Conservation (phyloP, 2,329 filamentous ascomycete species). For the Colletotrichum ledebouriae region DNA sequence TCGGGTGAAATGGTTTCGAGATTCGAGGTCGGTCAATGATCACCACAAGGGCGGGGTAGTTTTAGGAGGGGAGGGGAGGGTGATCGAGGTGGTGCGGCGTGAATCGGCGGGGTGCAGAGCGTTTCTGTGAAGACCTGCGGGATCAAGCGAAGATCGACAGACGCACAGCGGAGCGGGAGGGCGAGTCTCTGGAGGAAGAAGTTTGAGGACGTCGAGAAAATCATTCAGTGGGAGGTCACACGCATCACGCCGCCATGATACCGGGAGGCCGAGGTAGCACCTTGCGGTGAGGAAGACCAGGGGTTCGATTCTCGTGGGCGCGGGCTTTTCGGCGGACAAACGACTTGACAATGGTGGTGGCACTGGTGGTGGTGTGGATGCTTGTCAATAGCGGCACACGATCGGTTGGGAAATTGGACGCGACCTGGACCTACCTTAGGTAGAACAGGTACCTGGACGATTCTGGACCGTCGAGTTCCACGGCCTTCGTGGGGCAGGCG, state of each 20-base stretch:
- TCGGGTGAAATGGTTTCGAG: constrained; percentile 1
- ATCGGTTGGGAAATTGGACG: constrained; percentile 32
- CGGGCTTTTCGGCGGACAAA: too few relatives aligned
- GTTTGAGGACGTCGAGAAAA: neutral
- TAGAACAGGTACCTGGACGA: constrained; percentile 9
- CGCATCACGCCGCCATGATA: constrained; percentile 19
- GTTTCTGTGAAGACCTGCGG: constrained; percentile 4
- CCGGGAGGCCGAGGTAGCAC: too few relatives aligned
- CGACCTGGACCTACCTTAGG: constrained; percentile 1
- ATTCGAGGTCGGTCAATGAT: constrained; percentile 15
- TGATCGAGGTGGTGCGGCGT: constrained; percentile 32
- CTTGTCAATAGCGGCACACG: constrained; percentile 21
- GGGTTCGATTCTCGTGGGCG: too few relatives aligned
- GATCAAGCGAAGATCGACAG: too few relatives aligned
- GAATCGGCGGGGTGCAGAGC: constrained; percentile 14
- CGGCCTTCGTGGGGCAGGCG: constrained; percentile 1
- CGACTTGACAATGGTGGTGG: too few relatives aligned
- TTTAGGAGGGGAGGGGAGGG: neutral
- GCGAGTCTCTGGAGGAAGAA: neutral
- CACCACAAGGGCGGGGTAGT: constrained; percentile 24
- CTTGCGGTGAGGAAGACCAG: too few relatives aligned
- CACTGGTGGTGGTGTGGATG: constrained; percentile 29
- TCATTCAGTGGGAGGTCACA: neutral
- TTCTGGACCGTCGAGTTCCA: neutral
- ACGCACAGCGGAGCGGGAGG: neutral